These are phyloP conservation scores for Gleditsia sinensis DNA, from an alignment of 306 rosid species.

Conservation along the genomic window DNA sequence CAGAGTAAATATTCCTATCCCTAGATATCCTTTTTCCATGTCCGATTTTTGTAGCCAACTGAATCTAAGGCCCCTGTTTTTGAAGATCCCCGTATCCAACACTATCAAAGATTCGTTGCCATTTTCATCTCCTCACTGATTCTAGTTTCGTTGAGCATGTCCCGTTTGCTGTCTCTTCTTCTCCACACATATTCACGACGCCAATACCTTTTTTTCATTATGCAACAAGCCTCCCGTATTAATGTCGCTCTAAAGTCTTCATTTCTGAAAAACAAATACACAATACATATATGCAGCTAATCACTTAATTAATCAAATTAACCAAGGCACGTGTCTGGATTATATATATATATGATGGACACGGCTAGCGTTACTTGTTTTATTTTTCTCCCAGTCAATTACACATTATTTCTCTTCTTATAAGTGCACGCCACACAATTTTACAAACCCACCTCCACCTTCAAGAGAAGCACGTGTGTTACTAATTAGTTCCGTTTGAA, in stretches of 20 bases:
- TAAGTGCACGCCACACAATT: neutral
- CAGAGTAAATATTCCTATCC: neutral
- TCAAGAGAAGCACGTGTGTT: neutral
- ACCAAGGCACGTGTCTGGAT: too few relatives aligned
- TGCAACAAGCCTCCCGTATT: too few relatives aligned
- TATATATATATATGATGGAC: too few relatives aligned
- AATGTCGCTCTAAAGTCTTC: too few relatives aligned
- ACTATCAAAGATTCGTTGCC: slow-evolving; percentile 19
- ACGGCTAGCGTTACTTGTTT: too few relatives aligned
- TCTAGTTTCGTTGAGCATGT: slow-evolving; percentile 6
- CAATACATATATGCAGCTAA: too few relatives aligned
- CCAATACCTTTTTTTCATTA: too few relatives aligned
- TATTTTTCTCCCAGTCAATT: too few relatives aligned
- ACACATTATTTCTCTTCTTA: too few relatives aligned
- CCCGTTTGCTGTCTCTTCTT: slow-evolving; percentile 13
- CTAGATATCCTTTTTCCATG: slow-evolving; percentile 1
- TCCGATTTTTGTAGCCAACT: slow-evolving; percentile 14
- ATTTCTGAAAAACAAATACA: too few relatives aligned
- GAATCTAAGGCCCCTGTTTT: slow-evolving; percentile 14
- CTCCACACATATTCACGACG: neutral
- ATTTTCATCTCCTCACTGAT: neutral
- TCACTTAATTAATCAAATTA: too few relatives aligned
- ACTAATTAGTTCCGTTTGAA: neutral
- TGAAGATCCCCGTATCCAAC: slow-evolving; percentile 33
- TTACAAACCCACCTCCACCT: neutral